These are phyloP conservation scores for Cucumis hystrix DNA, from an alignment of 306 rosid genomes.

Conservation along the genomic window DNA sequence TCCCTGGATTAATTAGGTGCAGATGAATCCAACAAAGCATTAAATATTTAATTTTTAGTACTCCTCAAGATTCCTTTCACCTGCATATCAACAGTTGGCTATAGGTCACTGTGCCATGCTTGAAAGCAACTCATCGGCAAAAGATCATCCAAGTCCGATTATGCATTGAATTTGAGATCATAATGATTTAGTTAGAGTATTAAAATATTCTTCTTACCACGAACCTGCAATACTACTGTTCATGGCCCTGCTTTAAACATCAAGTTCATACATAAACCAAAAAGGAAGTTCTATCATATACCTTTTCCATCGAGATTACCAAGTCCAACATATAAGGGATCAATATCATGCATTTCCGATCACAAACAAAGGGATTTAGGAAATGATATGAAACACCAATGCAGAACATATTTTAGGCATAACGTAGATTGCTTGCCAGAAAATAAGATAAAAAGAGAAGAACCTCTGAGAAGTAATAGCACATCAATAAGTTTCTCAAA, in stretches of 20 bases:
- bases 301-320: not conserved
- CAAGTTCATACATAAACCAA: not conserved
- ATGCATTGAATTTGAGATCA: not conserved
- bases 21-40: not conserved
- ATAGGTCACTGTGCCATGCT: not conserved
- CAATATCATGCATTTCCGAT: not conserved
- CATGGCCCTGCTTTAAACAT: not conserved
- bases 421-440: not conserved
- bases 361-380: conserved; percentile 3
- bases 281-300: not conserved
- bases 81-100: not conserved
- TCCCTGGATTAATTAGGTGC: not conserved
- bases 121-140: not conserved
- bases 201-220: not conserved
- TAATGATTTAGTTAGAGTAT: not conserved
- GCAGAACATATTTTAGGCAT: not conserved
- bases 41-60: not conserved
- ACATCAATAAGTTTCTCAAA: not conserved
- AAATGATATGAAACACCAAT: not conserved
- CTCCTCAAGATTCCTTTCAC: not conserved
- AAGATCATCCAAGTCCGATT: not conserved
- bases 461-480: not conserved
- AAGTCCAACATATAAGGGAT: not conserved
- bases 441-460: not conserved
- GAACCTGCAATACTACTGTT: not conserved